phyloP scores from a whole-genome alignment of 2,329 filamentous ascomycete genomes.

The Zopfia rhizophila region DNA sequence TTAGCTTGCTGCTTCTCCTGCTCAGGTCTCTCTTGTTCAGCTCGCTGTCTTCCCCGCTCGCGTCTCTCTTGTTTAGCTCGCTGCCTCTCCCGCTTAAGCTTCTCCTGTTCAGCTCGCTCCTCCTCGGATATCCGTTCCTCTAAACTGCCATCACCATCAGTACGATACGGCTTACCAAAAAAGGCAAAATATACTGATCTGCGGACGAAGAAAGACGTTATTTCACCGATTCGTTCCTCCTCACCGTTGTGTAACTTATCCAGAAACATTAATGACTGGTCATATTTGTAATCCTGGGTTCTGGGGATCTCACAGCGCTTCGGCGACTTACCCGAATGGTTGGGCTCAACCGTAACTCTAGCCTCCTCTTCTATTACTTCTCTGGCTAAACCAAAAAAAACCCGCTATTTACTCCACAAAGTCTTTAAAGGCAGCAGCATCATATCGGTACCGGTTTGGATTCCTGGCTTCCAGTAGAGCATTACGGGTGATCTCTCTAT shows the following conservation, averaged over 20 bases:
- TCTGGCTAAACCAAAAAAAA: constrained; percentile 11
- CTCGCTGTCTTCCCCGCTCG: constrained; percentile 9
- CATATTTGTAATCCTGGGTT: constrained; percentile 12
- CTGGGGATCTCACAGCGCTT: constrained; percentile 6
- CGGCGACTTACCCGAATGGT: too few relatives aligned
- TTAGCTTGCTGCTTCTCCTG: neutral
- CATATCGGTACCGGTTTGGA: constrained; percentile 21
- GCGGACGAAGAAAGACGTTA: constrained; percentile 33
- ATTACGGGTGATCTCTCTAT: constrained; percentile 23
- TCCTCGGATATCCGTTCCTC: constrained; percentile 3
- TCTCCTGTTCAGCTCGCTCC: constrained; percentile 1
- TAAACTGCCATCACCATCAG: neutral
- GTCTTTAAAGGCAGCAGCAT: constrained; percentile 14
- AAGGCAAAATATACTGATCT: constrained; percentile 35
- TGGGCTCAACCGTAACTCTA: too few relatives aligned
- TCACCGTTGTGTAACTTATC: constrained; percentile 24
- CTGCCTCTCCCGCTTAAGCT: constrained; percentile 11
- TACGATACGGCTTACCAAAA: constrained; percentile 27
- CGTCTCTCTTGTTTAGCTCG: constrained; percentile 1
- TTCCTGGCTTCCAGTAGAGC: constrained; percentile 24
- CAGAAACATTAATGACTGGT: constrained; percentile 25
- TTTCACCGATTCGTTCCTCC: constrained; percentile 20
- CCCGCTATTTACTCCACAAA: constrained; percentile 9
- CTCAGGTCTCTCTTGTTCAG: constrained; percentile 10
- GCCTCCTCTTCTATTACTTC: constrained; percentile 9